Conservation (phyloP, 441 rosid species). For the Adansonia rubrostipa region DNA sequence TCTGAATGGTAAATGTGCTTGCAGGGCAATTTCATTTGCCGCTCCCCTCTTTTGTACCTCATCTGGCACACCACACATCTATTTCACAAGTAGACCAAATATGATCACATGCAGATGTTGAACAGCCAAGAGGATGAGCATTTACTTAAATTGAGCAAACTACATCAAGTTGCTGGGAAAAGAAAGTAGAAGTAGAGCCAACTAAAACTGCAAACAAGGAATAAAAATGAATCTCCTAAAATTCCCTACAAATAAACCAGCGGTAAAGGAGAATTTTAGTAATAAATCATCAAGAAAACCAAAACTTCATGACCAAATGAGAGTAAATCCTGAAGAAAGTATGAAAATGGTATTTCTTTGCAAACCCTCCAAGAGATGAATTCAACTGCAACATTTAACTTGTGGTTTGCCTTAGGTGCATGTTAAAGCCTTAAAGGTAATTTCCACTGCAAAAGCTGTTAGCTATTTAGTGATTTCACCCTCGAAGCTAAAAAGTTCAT, state of each 20-base stretch:
- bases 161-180: not conserved
- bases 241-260: not conserved
- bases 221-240: not conserved
- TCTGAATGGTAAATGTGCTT: slow-evolving; percentile 64
- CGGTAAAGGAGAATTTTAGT: not conserved
- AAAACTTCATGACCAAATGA: not conserved
- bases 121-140: not conserved
- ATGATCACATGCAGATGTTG: not conserved
- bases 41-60: slow-evolving; percentile 63
- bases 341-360: too few relatives aligned
- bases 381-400: not conserved
- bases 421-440: not conserved
- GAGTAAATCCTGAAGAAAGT: too few relatives aligned
- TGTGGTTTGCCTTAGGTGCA: not conserved
- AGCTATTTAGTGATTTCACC: not conserved
- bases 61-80: slow-evolving; percentile 77
- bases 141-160: not conserved
- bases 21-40: slow-evolving; percentile 65
- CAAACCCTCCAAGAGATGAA: not conserved
- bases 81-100: slow-evolving; percentile 22
- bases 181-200: not conserved
- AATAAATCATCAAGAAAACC: not conserved
- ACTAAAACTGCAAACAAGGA: not conserved
- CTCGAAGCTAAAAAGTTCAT: not conserved
- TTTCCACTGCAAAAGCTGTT: not conserved